phyloP scores from a whole-genome alignment of 768 basidiomycete species.

The Rhizopogon roseolus region DNA sequence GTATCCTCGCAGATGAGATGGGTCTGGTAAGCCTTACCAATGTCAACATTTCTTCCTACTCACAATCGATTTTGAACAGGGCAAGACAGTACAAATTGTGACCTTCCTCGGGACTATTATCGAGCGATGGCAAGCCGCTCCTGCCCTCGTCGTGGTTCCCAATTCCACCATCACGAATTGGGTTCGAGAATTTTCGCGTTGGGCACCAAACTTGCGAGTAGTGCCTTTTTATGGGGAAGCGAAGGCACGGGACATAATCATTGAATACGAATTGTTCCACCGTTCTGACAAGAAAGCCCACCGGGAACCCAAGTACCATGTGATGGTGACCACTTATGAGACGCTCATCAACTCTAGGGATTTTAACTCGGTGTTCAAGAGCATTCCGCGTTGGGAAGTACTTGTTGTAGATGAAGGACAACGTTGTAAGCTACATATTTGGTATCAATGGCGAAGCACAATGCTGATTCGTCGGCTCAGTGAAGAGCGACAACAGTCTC shows the following conservation, averaged over 20 bases:
- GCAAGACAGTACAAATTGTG: constrained; percentile 90
- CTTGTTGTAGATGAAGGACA: constrained; percentile 93
- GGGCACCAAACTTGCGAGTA: constrained; percentile 62
- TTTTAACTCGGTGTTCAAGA: constrained; percentile 71
- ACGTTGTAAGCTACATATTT: constrained; percentile 52
- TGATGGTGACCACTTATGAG: constrained; percentile 92
- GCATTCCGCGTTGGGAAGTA: constrained; percentile 87
- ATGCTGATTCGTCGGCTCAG: constrained; percentile 34
- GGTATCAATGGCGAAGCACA: background rate
- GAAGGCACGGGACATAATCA: constrained; percentile 75
- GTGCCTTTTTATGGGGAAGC: constrained; percentile 86
- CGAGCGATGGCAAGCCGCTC: constrained; percentile 54
- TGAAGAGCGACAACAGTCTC: constrained; percentile 76
- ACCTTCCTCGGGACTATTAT: constrained; percentile 73
- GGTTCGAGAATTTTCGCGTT: constrained; percentile 88
- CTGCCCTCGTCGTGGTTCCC: constrained; percentile 88
- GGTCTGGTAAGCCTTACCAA: constrained; percentile 55
- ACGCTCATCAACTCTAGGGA: constrained; percentile 67
- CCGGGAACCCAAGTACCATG: constrained; percentile 71
- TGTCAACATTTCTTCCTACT: constrained; percentile 4
- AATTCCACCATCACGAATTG: constrained; percentile 96
- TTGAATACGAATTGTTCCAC: constrained; percentile 78
- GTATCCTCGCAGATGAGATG: constrained; percentile 98
- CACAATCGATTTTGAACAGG: constrained; percentile 35
- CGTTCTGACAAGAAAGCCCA: constrained; percentile 31